A percentile compares a stretch with the other conserved stretches of the same genome.
Evolutionary conservation across 1,284 basidiomycete genomes (phyloP).

Genomic region (Phylloboletellus chloephorus): DNA sequence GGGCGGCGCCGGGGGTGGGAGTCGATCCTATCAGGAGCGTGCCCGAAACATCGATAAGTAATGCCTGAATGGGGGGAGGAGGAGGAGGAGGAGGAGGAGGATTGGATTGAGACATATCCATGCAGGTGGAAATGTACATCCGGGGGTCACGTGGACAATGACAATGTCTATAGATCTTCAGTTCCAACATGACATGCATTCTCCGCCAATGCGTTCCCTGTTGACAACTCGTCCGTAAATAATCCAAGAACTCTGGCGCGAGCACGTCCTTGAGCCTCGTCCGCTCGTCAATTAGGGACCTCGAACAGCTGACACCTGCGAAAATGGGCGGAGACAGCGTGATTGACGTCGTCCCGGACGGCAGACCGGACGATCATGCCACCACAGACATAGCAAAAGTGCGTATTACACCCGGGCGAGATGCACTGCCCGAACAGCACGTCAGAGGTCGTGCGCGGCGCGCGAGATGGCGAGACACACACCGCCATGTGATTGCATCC

Average conservation of each 20-base stretch:
- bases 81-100: no score
- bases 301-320: constrained; percentile 41
- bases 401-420: constrained; percentile 55
- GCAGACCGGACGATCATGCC: constrained; percentile 47
- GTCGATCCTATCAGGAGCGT: constrained; percentile 55
- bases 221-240: no score
- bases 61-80: constrained; percentile 40
- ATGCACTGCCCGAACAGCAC: constrained; percentile 42
- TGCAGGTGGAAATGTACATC: no score
- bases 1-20: constrained; percentile 44
- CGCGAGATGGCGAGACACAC: constrained; percentile 16
- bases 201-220: no score
- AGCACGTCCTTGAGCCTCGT: no score
- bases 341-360: constrained; percentile 37
- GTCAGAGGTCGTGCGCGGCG: background rate
- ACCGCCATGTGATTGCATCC: constrained; percentile 69
- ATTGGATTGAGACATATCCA: no score
- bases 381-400: constrained; percentile 62
- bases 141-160: no score
- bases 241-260: no score
- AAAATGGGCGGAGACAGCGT: constrained; percentile 44
- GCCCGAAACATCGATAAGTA: constrained; percentile 68
- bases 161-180: no score
- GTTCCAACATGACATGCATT: no score
- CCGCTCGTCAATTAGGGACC: constrained; percentile 14